Percentiles rank a stretch among this genome's conserved stretches.
Conservation (phyloP, 2,329 filamentous ascomycete species). For the Cercospora canescens region DNA sequence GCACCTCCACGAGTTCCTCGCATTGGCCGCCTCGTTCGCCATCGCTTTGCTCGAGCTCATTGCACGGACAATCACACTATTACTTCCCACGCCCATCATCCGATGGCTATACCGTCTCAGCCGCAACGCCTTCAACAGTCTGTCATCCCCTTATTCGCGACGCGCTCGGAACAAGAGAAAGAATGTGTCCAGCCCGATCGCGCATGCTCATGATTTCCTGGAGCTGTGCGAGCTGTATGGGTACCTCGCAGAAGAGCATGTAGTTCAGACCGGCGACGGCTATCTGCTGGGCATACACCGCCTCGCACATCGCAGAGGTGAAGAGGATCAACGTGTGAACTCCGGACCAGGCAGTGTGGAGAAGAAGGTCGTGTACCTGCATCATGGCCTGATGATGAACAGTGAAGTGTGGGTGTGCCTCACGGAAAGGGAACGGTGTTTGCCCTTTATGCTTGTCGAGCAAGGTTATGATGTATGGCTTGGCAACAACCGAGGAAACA, state of each 20-base stretch:
- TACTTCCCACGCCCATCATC: conserved; percentile 80
- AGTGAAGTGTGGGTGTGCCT: conserved; percentile 97
- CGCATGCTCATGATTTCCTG: conserved; percentile 86
- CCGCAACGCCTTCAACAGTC: conserved; percentile 76
- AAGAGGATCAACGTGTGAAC: conserved; percentile 79
- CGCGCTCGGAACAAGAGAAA: conserved; percentile 68
- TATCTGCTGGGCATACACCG: conserved; percentile 90
- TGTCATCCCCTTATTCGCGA: conserved; percentile 69
- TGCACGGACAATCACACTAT: conserved; percentile 82
- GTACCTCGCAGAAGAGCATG: conserved; percentile 93
- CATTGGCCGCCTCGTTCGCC: conserved; percentile 78
- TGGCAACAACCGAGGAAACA: conserved; percentile 97
- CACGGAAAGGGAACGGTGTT: conserved; percentile 79
- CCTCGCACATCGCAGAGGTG: conserved; percentile 77
- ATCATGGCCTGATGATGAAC: conserved; percentile 97
- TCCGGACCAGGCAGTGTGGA: conserved; percentile 63
- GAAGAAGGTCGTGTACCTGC: conserved; percentile 89
- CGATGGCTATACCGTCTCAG: conserved; percentile 80
- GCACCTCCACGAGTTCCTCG: conserved; percentile 73
- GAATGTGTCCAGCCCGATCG: conserved; percentile 57
- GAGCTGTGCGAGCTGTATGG: conserved; percentile 91
- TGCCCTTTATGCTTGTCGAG: conserved; percentile 88
- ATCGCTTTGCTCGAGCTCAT: conserved; percentile 80
- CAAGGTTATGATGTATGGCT: conserved; percentile 96
- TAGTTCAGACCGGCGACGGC: conserved; percentile 91